Base-by-base conservation (phyloP, 768 basidiomycete genomes). In the Astraeus odoratus region DNA sequence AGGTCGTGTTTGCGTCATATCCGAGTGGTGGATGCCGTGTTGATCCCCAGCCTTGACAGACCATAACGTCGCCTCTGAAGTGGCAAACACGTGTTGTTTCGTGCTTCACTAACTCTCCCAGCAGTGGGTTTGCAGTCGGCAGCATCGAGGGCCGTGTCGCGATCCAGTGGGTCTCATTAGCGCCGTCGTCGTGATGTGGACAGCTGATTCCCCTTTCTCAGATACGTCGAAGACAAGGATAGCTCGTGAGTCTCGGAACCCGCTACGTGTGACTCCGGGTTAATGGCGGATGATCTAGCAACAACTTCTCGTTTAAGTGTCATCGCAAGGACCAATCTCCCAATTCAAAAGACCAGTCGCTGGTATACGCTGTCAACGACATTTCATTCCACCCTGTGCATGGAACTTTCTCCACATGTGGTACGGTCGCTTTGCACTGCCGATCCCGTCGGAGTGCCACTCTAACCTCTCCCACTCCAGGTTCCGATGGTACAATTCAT, bases 121-220 rank as follows among this genome's bases (percentile, higher is more conserved):
- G 58, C 44, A 81, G 78, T 51, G 86, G 87, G 4, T 92, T 88
- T 53, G 87, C 87, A 0, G 76, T 91, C 3, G 89, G 89, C 25
- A 90, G 88, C 53, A 78, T 91, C 5, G 89, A 92, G 64, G 89
- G 95, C 19, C 78, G 95, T 47, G 91, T 97, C 2, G 94, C 93
- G 3, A 93, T 97, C 48, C 94, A 98, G 93, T 95, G 62, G 58
- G 89, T 75, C 1, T 49, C 20, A n/a, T 25, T 37, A 23, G 52
- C 16, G 46, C 39, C 18, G 9, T 31, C 34, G n/a, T 26, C 41
- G 13, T n/a, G 31, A 13, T 40, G 23, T 49, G 15, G 16, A 20
- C 30, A 38, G 30, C 36, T 15, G 29, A 26, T 43, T 10, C 16
- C 4, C 34, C 49, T 41, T 19, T 27, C 16, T 45, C 35, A 90